Evolutionary conservation across 306 rosid genomes (phyloP), one percentile per base, ranked within the genome.

Genomic region (Fagus sylvatica): DNA sequence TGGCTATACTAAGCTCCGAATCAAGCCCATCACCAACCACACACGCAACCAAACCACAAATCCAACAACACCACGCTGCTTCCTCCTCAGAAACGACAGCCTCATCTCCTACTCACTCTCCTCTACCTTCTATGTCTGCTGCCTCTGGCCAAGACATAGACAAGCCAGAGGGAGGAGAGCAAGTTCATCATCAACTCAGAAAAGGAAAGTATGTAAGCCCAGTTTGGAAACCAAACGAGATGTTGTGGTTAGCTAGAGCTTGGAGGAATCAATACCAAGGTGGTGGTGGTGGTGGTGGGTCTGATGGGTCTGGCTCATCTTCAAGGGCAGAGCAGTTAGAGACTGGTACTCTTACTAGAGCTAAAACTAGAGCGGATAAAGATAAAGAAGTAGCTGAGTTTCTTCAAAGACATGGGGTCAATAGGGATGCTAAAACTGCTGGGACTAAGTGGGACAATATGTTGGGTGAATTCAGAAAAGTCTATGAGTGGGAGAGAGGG

Each of bases 381-480:
- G 99, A 95, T 39, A 89, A 76, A 69, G 97, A 95, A 64, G 99
- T 95, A 7, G 96, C 99, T 16, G 97, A 93, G 67, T 89, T 86
- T 85, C 87, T 93, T 0, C 91, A 81, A 53, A 83, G 82, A 71
- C 87, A 93, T 67, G 98, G 98, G 5, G 86, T 93, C 9, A 90
- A 86, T 62, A 84, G 98, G 41, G 98, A 91, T 80, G 89, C 96
- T 0, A 93, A 93, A 73, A 93, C 97, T 0, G 94, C 97, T 3
- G 99, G 99, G 22, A 95, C 99, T 0, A 95, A 95, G 78, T 95
- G 99, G 99, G 99, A 95, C 56, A 95, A 95, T 77, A 95, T 95
- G 99, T 74, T 95, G 74, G 99, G 99, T 1, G 99, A 95, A 72
- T 95, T 95, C 56, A 86, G 99, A 80, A 95, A 95, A 80, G 99